Evolutionary conservation across 148 eudicot species (phyloP).

Genomic region (Polygonum maritimum): DNA sequence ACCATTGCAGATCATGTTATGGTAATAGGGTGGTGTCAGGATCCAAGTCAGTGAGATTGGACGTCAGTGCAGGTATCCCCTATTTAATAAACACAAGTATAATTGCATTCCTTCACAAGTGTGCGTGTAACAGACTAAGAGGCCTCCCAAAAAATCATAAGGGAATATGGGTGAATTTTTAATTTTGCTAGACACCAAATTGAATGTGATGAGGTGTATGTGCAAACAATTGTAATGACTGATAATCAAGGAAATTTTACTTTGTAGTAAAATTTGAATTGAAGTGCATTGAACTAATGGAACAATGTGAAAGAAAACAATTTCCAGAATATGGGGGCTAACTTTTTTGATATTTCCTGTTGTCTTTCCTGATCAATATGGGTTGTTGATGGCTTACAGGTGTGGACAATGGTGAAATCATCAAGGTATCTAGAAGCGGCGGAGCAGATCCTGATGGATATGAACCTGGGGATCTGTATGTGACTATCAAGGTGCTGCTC

Average conservation of each 20-base stretch:
- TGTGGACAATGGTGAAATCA: slow-evolving; percentile 51
- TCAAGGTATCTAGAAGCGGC: slow-evolving; percentile 66
- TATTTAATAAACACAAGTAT: background rate
- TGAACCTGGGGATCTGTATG: slow-evolving; percentile 81
- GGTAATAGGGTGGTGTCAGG: slow-evolving; percentile 34
- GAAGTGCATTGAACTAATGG: background rate
- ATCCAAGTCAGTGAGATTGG: slow-evolving; percentile 30
- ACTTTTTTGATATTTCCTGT: background rate
- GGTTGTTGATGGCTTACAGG: slow-evolving; percentile 45
- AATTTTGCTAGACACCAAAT: background rate
- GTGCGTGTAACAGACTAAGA: background rate
- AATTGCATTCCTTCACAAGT: background rate
- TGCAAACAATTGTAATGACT: background rate
- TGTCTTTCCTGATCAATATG: background rate
- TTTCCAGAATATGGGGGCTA: background rate
- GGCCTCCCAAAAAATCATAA: background rate
- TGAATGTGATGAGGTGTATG: background rate
- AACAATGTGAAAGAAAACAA: background rate
- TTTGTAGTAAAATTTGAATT: background rate
- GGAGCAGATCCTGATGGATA: slow-evolving; percentile 97
- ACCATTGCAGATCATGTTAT: slow-evolving; percentile 27
- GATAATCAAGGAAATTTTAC: background rate
- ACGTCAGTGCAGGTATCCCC: slow-evolving; percentile 30
- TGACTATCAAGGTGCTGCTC: slow-evolving; percentile 50
- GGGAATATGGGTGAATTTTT: background rate